phyloP scores from a whole-genome alignment of 345 rosid genomes.

The Kernera saxatilis region DNA sequence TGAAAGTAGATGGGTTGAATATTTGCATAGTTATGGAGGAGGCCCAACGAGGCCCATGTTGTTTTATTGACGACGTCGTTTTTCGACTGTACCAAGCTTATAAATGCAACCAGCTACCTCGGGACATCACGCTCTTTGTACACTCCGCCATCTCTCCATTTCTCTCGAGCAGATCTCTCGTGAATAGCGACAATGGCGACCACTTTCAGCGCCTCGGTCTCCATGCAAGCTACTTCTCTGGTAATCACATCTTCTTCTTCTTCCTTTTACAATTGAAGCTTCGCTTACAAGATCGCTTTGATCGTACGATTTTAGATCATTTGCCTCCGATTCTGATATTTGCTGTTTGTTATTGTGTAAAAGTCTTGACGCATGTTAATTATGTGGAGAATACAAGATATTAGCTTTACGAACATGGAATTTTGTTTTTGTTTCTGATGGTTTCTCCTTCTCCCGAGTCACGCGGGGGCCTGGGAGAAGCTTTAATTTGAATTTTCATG shows the following conservation, averaged over 20 bases:
- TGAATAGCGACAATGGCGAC: conserved; percentile 38
- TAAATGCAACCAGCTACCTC: conserved; percentile 16
- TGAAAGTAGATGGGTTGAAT: not conserved
- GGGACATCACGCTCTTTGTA: conserved; percentile 29
- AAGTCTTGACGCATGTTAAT: not conserved
- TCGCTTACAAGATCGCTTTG: not conserved
- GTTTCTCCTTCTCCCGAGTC: not conserved
- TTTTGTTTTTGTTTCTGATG: not conserved
- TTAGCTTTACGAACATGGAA: not conserved
- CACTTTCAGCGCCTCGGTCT: conserved; percentile 29
- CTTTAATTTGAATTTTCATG: not conserved
- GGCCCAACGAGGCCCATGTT: conserved; percentile 1
- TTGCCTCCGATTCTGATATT: not conserved
- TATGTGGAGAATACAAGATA: not conserved
- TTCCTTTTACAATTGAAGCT: not conserved
- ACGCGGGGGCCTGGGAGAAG: not conserved
- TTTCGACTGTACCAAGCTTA: not conserved
- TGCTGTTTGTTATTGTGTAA: not conserved
- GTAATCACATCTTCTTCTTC: conserved; percentile 4
- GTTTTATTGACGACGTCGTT: not conserved
- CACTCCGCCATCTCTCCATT: conserved; percentile 30
- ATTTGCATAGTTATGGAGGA: not conserved
- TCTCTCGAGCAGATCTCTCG: conserved; percentile 22
- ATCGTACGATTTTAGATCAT: not conserved
- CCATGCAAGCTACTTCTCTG: conserved; percentile 37